Evolutionary conservation across 2,329 filamentous ascomycete species (phyloP).

Genomic region (Elsinoe perseae): DNA sequence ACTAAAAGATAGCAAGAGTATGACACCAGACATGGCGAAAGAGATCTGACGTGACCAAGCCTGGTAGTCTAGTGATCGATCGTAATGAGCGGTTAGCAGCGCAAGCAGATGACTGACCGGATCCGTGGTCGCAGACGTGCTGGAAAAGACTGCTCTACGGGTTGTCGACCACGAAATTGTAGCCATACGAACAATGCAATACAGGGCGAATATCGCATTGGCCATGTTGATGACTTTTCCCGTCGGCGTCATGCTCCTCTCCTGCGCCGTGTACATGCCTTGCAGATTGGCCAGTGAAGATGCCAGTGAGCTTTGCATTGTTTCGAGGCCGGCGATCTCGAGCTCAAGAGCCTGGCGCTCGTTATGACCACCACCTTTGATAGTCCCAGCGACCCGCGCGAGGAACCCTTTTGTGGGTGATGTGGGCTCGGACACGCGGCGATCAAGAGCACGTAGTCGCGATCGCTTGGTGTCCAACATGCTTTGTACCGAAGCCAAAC

Average conservation of each 20-base stretch:
- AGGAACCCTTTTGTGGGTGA: constrained; percentile 52
- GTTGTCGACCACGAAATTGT: constrained; percentile 63
- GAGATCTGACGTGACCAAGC: constrained; percentile 81
- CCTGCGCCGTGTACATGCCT: constrained; percentile 54
- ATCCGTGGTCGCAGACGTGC: constrained; percentile 61
- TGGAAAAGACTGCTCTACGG: constrained; percentile 45
- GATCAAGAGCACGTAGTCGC: constrained; percentile 61
- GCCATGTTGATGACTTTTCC: constrained; percentile 58
- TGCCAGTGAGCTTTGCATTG: constrained; percentile 66
- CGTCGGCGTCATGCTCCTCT: constrained; percentile 57
- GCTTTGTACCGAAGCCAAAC: constrained; percentile 68
- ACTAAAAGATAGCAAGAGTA: constrained; percentile 73
- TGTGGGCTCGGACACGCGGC: constrained; percentile 43
- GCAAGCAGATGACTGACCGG: constrained; percentile 78
- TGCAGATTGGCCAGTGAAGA: constrained; percentile 58
- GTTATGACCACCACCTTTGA: constrained; percentile 55
- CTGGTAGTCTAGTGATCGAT: constrained; percentile 70
- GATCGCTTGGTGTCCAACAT: constrained; percentile 70
- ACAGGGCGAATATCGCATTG: constrained; percentile 64
- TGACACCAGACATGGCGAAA: constrained; percentile 73
- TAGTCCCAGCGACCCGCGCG: constrained; percentile 63
- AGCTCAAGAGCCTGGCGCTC: constrained; percentile 53
- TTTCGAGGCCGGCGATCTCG: constrained; percentile 71
- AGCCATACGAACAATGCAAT: constrained; percentile 76
- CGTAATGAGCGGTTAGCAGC: constrained; percentile 73